These are phyloP conservation scores for Populus pruinosa DNA, from an alignment of 345 rosid species.

Conservation along the genomic window DNA sequence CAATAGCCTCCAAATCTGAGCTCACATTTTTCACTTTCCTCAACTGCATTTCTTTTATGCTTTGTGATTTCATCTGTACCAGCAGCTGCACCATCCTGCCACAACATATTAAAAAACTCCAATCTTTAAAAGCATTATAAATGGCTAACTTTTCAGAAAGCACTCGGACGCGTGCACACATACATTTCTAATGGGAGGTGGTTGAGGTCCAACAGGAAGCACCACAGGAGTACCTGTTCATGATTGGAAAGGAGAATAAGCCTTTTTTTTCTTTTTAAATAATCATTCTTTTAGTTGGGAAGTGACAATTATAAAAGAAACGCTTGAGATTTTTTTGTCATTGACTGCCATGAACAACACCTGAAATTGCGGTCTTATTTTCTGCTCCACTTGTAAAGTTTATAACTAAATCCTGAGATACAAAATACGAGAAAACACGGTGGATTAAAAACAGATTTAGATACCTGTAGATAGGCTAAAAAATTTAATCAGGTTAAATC, in stretches of 20 bases:
- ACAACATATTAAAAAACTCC: slow-evolving; percentile 12
- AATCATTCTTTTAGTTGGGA: slow-evolving; percentile 5
- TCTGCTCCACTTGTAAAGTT: slow-evolving; percentile 25
- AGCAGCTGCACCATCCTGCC: slow-evolving; percentile 40
- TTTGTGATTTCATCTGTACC: slow-evolving; percentile 16
- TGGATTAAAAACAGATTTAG: not conserved
- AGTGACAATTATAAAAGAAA: slow-evolving; percentile 1
- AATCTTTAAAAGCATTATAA: slow-evolving; percentile 5
- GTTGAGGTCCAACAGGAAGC: slow-evolving; percentile 21
- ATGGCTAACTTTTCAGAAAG: slow-evolving; percentile 1
- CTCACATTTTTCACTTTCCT: slow-evolving; percentile 66
- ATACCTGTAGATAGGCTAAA: not conserved
- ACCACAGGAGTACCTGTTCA: slow-evolving; percentile 33
- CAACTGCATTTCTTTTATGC: slow-evolving; percentile 22
- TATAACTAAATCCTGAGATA: slow-evolving; percentile 33
- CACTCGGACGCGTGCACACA: slow-evolving; percentile 15
- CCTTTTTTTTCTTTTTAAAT: not conserved
- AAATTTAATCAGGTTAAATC: not conserved
- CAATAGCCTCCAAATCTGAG: slow-evolving; percentile 86
- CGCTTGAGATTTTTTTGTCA: slow-evolving; percentile 32
- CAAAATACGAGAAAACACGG: not conserved
- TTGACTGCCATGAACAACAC: slow-evolving; percentile 13
- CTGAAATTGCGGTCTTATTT: slow-evolving; percentile 26
- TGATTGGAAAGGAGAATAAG: slow-evolving; percentile 1
- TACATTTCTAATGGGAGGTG: slow-evolving; percentile 36